Evolutionary conservation across 495 filamentous ascomycete species (phyloP).

Genomic region (Penicillium nucicola): DNA sequence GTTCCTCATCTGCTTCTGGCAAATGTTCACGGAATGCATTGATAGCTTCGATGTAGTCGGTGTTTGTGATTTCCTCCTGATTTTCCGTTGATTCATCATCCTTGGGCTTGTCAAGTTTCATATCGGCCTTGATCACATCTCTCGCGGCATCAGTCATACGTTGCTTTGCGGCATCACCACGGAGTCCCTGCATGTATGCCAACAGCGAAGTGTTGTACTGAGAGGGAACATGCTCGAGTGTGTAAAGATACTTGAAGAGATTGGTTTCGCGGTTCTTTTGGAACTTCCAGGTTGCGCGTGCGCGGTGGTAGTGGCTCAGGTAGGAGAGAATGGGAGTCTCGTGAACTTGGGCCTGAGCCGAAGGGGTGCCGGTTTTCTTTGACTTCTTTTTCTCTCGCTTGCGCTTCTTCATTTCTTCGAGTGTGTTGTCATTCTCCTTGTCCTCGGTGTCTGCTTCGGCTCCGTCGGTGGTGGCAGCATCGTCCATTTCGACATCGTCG

Average conservation of each 20-base stretch:
- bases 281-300: constrained; percentile 78
- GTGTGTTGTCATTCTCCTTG: constrained; percentile 11
- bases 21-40: constrained; percentile 36
- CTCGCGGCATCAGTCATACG: constrained; percentile 61
- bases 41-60: constrained; percentile 55
- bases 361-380: constrained; percentile 15
- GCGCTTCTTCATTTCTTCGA: constrained; percentile 27
- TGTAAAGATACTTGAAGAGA: constrained; percentile 77
- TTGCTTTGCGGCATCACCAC: constrained; percentile 58
- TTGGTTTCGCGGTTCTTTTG: constrained; percentile 84
- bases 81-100: constrained; percentile 44
- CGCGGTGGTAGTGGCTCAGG: constrained; percentile 64
- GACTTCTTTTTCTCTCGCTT: constrained; percentile 38
- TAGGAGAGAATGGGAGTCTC: constrained; percentile 68
- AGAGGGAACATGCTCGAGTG: constrained; percentile 61
- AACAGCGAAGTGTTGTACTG: constrained; percentile 61
- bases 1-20: constrained; percentile 25
- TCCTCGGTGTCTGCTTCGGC: constrained; percentile 13
- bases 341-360: constrained; percentile 18
- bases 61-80: constrained; percentile 24
- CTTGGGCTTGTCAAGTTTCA: constrained; percentile 23
- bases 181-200: constrained; percentile 68
- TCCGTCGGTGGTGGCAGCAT: constrained; percentile 24
- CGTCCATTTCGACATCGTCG: constrained; percentile 9
- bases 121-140: constrained; percentile 48